Evolutionary conservation across 1,284 basidiomycete species (phyloP), one percentile per base, ranked within the genome.

Genomic region (Acaromyces ingoldii): DNA sequence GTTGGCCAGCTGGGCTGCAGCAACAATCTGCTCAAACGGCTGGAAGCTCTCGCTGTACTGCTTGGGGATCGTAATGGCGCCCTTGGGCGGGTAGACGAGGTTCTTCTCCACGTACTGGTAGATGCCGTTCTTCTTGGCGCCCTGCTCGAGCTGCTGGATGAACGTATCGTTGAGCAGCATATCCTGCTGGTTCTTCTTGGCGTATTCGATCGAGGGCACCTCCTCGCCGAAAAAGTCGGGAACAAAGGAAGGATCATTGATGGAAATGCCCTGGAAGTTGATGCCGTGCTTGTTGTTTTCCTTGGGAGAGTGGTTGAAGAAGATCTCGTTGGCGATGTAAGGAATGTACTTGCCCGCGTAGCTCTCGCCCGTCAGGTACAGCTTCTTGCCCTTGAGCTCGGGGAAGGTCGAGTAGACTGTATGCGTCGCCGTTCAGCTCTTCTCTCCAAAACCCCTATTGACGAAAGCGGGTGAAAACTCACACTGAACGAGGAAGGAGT

Each of bases 331-430:
- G 7, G 75, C 70, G 64, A 95, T 91, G 76, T 91, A 93, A 11
- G 95, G 93, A 60, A 97, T 92, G 79, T 89, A 97, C 78, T 95
- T 91, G n/a, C 95, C 93, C n/a, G 91, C 93, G 72, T 86, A 98
- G 58, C 87, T 90, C 79, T 71, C 66, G 24, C 70, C 70, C 0
- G 67, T 72, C 7, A 66, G 45, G 38, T 53, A 63, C 2, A 64
- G 61, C 34, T 62, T 65, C 36, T 65, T 57, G 38, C 57, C 53
- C 24, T 57, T 45, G 9, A 66, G 29, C 42, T 62, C 53, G 11
- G 48, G 45, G 26, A 70, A 74, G 4, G 62, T 67, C 10, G 56
- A 51, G 46, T 51, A 63, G 46, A 53, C n/a, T n/a, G n/a, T n/a
- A n/a, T n/a, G n/a, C n/a, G n/a, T n/a, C n/a, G n/a, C n/a, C n/a